A percentile compares a stretch with the other conserved stretches of the same genome.
Conservation (phyloP, 2,329 filamentous ascomycete genomes). For the Rosellinia necatrix region DNA sequence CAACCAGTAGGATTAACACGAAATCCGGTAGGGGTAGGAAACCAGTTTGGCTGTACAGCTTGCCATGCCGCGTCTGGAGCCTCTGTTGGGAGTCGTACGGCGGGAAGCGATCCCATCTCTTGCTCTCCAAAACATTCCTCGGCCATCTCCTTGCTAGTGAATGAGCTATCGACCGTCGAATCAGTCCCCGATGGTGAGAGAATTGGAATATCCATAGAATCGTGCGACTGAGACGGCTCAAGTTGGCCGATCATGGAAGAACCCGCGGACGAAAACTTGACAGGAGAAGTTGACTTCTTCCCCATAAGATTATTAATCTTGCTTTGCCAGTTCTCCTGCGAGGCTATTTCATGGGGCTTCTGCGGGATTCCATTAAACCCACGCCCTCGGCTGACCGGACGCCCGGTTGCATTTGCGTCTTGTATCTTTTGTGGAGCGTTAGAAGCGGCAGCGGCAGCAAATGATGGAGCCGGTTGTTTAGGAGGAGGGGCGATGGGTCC, state of each 20-base stretch:
- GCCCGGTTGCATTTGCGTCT: slow-evolving; percentile 20
- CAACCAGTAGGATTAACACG: slow-evolving; percentile 52
- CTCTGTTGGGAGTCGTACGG: slow-evolving; percentile 68
- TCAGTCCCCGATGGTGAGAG: slow-evolving; percentile 48
- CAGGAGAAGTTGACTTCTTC: slow-evolving; percentile 60
- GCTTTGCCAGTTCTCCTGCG: slow-evolving; percentile 70
- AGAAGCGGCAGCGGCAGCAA: slow-evolving; percentile 46
- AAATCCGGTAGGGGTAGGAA: slow-evolving; percentile 59
- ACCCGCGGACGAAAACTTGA: slow-evolving; percentile 65
- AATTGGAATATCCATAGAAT: slow-evolving; percentile 72
- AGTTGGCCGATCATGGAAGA: slow-evolving; percentile 70
- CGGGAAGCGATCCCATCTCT: slow-evolving; percentile 77
- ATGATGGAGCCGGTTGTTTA: slow-evolving; percentile 51
- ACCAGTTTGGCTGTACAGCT: slow-evolving; percentile 58
- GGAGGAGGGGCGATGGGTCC: slow-evolving; percentile 39
- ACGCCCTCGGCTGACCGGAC: slow-evolving; percentile 34
- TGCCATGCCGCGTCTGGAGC: slow-evolving; percentile 68
- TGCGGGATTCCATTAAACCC: slow-evolving; percentile 35
- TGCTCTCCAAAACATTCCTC: slow-evolving; percentile 82
- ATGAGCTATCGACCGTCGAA: slow-evolving; percentile 49
- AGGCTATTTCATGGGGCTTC: slow-evolving; percentile 38
- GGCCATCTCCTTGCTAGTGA: slow-evolving; percentile 70
- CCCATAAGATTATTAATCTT: slow-evolving; percentile 79
- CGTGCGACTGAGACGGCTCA: slow-evolving; percentile 56
- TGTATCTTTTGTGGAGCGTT: slow-evolving; percentile 25